A percentile compares a stretch with the other conserved stretches of the same genome.
These are phyloP conservation scores for Penstemon eatonii DNA, from an alignment of 257 asterid species.

Conservation along the genomic window DNA sequence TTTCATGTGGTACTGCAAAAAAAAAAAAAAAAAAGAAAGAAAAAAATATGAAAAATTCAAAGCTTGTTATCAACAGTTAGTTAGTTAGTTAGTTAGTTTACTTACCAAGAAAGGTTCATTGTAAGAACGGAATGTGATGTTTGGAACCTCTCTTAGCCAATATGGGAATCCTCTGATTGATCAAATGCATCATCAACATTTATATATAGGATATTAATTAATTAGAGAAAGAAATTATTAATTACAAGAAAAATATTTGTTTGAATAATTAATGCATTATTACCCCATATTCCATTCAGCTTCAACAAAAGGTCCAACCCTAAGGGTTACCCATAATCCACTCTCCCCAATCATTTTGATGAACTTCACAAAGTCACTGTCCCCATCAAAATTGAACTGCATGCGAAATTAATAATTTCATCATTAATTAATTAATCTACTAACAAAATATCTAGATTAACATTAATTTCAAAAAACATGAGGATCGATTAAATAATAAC, in stretches of 20 bases:
- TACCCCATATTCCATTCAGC: slow-evolving; percentile 92
- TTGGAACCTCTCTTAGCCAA: slow-evolving; percentile 68
- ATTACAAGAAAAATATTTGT: not conserved
- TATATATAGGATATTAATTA: not conserved
- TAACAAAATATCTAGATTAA: not conserved
- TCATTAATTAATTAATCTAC: not conserved
- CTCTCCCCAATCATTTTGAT: slow-evolving; percentile 53
- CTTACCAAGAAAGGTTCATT: slow-evolving; percentile 82
- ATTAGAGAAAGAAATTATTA: not conserved
- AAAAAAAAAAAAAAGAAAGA: not conserved
- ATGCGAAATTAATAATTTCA: not conserved
- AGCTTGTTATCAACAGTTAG: too few relatives aligned
- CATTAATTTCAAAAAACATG: not conserved
- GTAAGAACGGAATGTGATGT: slow-evolving; percentile 73
- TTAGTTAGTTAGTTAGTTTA: not conserved
- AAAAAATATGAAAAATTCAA: too few relatives aligned
- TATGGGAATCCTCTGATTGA: slow-evolving; percentile 78
- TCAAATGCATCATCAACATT: not conserved
- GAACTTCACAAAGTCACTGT: slow-evolving; percentile 65
- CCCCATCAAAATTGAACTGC: slow-evolving; percentile 70
- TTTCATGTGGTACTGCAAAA: slow-evolving; percentile 70
- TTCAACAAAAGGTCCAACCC: slow-evolving; percentile 81
- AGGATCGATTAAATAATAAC: too few relatives aligned
- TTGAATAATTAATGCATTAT: not conserved
- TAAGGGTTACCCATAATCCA: slow-evolving; percentile 69